Base-by-base conservation (phyloP, 2,329 filamentous ascomycete genomes). In the Cercospora citrullina region DNA sequence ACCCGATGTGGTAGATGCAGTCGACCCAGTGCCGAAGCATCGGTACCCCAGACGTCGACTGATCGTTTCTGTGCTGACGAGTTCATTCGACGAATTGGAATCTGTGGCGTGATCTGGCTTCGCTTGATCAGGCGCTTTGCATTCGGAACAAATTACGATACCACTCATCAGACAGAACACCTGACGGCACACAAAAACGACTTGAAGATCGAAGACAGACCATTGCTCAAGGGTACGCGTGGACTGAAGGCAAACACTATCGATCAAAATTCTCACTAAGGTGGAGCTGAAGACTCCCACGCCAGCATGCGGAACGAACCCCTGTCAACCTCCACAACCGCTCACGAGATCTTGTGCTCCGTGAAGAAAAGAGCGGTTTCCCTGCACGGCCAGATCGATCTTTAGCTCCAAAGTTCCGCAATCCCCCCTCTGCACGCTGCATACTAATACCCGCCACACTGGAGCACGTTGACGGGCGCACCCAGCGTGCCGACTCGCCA, bases 121-220 rank as follows among this genome's bases (percentile, higher is more conserved):
- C 62, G 62, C 51, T 55, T 64, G 62, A 21, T 58, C 30, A 64
- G 28, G 57, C 51, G 62, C n/a, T 16, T 21, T 28, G 51, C 48
- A n/a, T 53, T 7, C 48, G 23, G 26, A 4, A 26, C 48, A 30
- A n/a, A 53, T 53, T 28, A n/a, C 48, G 36, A 39, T 39, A 39
- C 36, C 16, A n/a, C 6, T 2, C 16, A 39, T 39, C 23, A 14
- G 26, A 23, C 14, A 16, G 48, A n/a, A 53, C 23, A 16, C 23
- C 48, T 53, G 10, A 53, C 9, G 26, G n/a, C 4, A 57, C 53
- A 28, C n/a, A 8, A 57, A 14, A 57, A 28, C 18, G 53, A 31
- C 8, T 14, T 14, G 36, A 48, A 42, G 10, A 36, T 23, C 36
- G 42, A 48, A 48, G n/a, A 48, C 8, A 9, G 5, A 10, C 18